Evolutionary conservation across 2,329 filamentous ascomycete species (phyloP).

Genomic region (Neoarthrinium moseri): DNA sequence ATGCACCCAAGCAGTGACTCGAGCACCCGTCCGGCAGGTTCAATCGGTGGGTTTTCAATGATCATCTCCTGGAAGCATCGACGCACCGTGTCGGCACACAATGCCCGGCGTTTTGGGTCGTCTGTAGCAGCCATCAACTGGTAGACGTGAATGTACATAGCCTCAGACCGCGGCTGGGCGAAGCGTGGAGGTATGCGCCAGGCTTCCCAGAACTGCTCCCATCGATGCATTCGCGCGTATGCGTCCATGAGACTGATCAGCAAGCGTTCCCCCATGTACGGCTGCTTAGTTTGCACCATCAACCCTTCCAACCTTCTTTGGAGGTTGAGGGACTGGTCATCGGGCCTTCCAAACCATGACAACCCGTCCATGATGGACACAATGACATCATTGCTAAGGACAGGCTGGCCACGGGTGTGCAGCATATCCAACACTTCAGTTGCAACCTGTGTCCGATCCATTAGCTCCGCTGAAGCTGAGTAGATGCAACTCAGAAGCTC

Average conservation of each 20-base stretch:
- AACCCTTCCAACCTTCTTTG: slow-evolving; percentile 45
- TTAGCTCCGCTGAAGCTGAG: slow-evolving; percentile 13
- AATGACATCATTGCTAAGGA: slow-evolving; percentile 47
- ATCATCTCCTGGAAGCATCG: slow-evolving; percentile 60
- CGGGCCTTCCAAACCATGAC: slow-evolving; percentile 29
- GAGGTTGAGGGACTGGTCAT: slow-evolving; percentile 33
- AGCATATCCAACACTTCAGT: slow-evolving; percentile 43
- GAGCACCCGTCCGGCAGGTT: slow-evolving; percentile 41
- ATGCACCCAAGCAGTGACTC: slow-evolving; percentile 54
- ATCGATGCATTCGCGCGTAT: slow-evolving; percentile 47
- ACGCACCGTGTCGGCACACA: slow-evolving; percentile 48
- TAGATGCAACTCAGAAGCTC: slow-evolving; percentile 40
- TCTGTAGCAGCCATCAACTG: slow-evolving; percentile 41
- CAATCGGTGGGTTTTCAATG: slow-evolving; percentile 50
- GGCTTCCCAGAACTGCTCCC: slow-evolving; percentile 58
- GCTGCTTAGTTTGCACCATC: slow-evolving; percentile 33
- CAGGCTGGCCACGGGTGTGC: slow-evolving; percentile 41
- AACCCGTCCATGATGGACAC: slow-evolving; percentile 43
- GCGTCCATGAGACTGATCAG: slow-evolving; percentile 41
- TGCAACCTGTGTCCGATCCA: slow-evolving; percentile 35
- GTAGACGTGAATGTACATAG: slow-evolving; percentile 57
- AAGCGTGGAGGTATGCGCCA: slow-evolving; percentile 57
- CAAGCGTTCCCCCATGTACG: slow-evolving; percentile 36
- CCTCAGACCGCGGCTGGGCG: slow-evolving; percentile 43
- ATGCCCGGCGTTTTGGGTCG: slow-evolving; percentile 36